These are phyloP conservation scores for Suhomyces kunorum DNA, from an alignment of 1,139 yeast genomes.

Conservation along the genomic window DNA sequence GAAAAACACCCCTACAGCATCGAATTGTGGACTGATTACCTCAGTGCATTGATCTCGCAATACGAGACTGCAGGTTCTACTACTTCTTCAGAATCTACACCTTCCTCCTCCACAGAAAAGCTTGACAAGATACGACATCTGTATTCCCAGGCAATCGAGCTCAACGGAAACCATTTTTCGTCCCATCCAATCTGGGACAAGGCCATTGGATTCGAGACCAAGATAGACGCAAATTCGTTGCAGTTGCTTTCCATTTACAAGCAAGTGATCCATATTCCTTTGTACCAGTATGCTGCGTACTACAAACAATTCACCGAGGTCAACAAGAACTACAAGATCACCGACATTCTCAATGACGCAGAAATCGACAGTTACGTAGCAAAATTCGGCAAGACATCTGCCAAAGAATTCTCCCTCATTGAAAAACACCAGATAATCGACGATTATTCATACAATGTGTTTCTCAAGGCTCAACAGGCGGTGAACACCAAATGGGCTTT, in stretches of 20 bases:
- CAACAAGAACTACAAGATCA: conserved; percentile 34
- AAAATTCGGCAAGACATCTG: conserved; percentile 24
- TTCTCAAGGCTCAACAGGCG: conserved; percentile 46
- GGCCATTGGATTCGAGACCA: conserved; percentile 50
- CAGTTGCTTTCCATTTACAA: conserved; percentile 39
- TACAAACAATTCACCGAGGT: conserved; percentile 52
- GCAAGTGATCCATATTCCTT: conserved; percentile 52
- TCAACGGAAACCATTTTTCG: conserved; percentile 58
- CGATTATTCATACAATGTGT: conserved; percentile 42
- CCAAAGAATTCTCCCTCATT: conserved; percentile 28
- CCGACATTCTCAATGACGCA: conserved; percentile 33
- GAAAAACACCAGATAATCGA: conserved; percentile 44
- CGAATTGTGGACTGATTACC: conserved; percentile 68
- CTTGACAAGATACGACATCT: conserved; percentile 33
- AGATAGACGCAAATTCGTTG: conserved; percentile 18
- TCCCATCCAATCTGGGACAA: conserved; percentile 70
- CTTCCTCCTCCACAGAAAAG: conserved; percentile 14
- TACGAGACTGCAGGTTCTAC: conserved; percentile 21
- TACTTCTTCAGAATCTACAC: neutral
- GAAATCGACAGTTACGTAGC: conserved; percentile 22
- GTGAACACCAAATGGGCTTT: conserved; percentile 62
- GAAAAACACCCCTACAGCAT: conserved; percentile 55
- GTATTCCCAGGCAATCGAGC: conserved; percentile 40
- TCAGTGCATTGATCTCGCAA: conserved; percentile 48
- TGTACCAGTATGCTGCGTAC: conserved; percentile 71